These are phyloP conservation scores for Ophiocordyceps camponoti-leonardi DNA, from an alignment of 2,329 filamentous ascomycete genomes.

Conservation along the genomic window DNA sequence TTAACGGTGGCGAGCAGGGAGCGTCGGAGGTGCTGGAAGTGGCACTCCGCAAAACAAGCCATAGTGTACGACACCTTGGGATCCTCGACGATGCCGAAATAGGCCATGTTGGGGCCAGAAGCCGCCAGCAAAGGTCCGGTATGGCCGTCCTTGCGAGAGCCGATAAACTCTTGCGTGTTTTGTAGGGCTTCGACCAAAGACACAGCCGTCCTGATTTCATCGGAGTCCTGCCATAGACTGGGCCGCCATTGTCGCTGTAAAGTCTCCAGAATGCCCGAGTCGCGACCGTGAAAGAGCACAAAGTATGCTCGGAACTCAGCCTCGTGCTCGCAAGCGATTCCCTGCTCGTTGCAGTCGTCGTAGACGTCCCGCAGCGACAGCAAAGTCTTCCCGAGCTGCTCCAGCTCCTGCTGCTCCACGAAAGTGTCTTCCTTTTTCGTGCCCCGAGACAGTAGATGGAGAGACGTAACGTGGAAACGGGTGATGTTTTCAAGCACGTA, in stretches of 20 bases:
- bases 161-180: conserved; percentile 37
- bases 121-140: conserved; percentile 30
- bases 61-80: conserved; percentile 46
- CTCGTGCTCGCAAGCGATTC: conserved; percentile 42
- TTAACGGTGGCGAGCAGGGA: conserved; percentile 38
- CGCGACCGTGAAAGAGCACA: conserved; percentile 41
- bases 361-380: conserved; percentile 50
- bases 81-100: conserved; percentile 42
- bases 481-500: conserved; percentile 50
- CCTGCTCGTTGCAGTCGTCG: conserved; percentile 43
- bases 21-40: conserved; percentile 43
- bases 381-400: conserved; percentile 48
- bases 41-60: conserved; percentile 53
- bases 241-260: conserved; percentile 40
- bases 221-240: conserved; percentile 34
- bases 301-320: conserved; percentile 50
- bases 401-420: conserved; percentile 48
- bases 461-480: conserved; percentile 46
- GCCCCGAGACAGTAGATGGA: conserved; percentile 43
- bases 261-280: conserved; percentile 34
- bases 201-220: conserved; percentile 43
- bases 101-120: conserved; percentile 31
- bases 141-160: conserved; percentile 34
- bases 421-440: conserved; percentile 41
- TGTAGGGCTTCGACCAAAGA: conserved; percentile 43